phyloP scores from a whole-genome alignment of 2,329 filamentous ascomycete species.

The Ascochyta koolunga region DNA sequence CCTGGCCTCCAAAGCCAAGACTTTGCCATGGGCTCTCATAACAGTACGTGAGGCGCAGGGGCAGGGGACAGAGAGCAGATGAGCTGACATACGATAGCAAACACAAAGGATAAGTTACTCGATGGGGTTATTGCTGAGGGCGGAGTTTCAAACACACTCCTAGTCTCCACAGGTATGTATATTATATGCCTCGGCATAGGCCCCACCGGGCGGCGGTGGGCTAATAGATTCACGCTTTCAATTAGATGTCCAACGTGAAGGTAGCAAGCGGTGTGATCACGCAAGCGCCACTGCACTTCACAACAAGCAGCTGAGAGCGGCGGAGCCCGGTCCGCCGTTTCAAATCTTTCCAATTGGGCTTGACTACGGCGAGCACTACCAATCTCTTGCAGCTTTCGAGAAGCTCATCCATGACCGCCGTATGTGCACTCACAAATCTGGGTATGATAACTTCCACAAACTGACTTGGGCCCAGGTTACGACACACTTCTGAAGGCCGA shows the following conservation, averaged over 20 bases:
- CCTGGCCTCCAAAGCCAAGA: not conserved
- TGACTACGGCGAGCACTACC: not conserved
- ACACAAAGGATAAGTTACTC: not conserved
- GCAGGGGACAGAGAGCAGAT: not conserved
- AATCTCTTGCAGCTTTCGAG: not conserved
- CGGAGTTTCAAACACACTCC: not conserved
- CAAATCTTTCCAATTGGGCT: not conserved
- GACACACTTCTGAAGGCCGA: not conserved
- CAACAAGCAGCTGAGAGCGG: not conserved
- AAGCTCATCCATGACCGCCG: not conserved
- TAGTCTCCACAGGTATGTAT: not conserved
- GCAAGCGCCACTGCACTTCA: not conserved
- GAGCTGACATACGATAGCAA: not conserved
- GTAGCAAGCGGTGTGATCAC: not conserved
- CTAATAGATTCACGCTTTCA: not conserved
- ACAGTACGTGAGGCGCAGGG: not conserved
- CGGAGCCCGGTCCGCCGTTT: not conserved
- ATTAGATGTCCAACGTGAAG: not conserved
- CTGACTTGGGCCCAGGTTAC: not conserved
- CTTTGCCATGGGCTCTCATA: not conserved
- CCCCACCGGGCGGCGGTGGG: not conserved
- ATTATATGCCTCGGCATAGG: no score
- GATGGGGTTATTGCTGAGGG: not conserved
- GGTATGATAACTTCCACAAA: not conserved
- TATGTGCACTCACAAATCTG: not conserved